Evolutionary conservation across 1,284 basidiomycete genomes (phyloP).

Genomic region (Testicularia cyperi): DNA sequence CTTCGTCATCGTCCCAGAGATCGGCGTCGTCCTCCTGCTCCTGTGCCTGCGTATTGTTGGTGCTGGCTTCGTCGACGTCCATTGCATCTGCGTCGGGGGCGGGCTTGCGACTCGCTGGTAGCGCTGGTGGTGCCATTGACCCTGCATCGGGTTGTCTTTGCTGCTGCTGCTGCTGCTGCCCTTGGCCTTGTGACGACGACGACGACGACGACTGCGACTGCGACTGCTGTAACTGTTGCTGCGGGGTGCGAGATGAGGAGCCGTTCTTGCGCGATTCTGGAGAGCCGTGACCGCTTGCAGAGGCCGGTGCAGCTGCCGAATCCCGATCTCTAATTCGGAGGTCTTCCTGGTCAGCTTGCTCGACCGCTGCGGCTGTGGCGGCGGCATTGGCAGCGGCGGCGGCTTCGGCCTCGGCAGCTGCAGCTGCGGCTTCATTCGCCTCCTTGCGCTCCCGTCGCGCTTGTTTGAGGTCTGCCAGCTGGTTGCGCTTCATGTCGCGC

Average conservation of each 20-base stretch:
- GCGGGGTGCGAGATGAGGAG: too few species aligned
- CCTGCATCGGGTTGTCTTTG: too few species aligned
- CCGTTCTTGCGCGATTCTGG: too few species aligned
- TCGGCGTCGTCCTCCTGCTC: constrained; percentile 25
- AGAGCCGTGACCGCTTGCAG: too few species aligned
- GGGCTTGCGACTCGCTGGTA: constrained; percentile 12
- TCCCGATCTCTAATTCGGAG: too few species aligned
- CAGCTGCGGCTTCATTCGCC: constrained; percentile 43
- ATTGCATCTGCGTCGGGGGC: background rate
- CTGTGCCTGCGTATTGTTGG: too few species aligned
- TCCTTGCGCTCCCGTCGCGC: constrained; percentile 48
- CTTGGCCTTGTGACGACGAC: too few species aligned
- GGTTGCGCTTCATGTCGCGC: constrained; percentile 54
- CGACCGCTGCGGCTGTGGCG: constrained; percentile 9
- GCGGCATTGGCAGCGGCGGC: constrained; percentile 9
- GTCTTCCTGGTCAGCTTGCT: constrained; percentile 45
- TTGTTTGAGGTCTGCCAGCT: constrained; percentile 51
- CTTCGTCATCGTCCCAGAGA: constrained; percentile 36
- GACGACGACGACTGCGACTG: too few species aligned
- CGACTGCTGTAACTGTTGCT: too few species aligned
- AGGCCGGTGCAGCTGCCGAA: too few species aligned
- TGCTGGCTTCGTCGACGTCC: background rate
- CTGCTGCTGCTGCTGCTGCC: too few species aligned
- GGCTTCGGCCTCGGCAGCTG: constrained; percentile 29
- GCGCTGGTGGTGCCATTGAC: constrained; percentile 39